Evolutionary conservation across 352 stramenopile genomes (phyloP), one percentile per base, ranked within the genome.

Genomic region (Phytophthora crassamura): DNA sequence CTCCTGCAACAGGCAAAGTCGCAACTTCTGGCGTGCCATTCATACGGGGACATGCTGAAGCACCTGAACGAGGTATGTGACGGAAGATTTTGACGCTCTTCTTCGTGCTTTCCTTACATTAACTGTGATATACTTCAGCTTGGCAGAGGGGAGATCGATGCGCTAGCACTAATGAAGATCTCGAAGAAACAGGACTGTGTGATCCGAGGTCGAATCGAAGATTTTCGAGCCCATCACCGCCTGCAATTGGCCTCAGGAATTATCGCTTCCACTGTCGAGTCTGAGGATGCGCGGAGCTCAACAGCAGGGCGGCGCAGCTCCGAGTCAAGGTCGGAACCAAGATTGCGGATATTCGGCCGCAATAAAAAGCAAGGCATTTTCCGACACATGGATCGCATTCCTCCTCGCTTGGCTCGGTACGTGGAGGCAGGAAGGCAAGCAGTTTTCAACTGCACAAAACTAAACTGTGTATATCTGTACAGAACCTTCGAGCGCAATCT

Each of bases 141-240:
- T 53, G 88, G 88, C 32, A 64, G 85, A 41, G 71, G 73, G 16
- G 51, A 74, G 14, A 64, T 86, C 2, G 74, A 91, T 54, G 73
- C 78, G 4, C 46, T 75, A 18, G 59, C 59, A 15, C 62, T 96
- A 14, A 61, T 94, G 52, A 68, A 80, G 25, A 59, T 83, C 5
- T 78, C 84, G 2, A 75, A 78, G 47, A 77, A 80, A 15, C 88
- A 94, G 47, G 82, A 93, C 7, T 80, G 77, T 14, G 84, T 94
- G 3, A 82, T 86, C 54, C 77, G 82, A 35, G 68, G 77, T 4
- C 80, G 85, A 33, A 82, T 96, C 35, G 88, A 96, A 66, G 88
- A 94, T 53, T 94, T 96, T 67, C 71, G 88, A 57, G 88, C 86
- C 4, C 86, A 94, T 20, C 86, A 96, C 55, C 84, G 88, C 10